These are phyloP conservation scores for sunflower (Helianthus annuus) DNA, from an alignment of 129 eudicot species.

Conservation along the genomic window HanXRQr2.0-SUNRISE NC_035437.2:160895254-160895753, in stretches of 20 bases:
- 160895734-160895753: not conserved
- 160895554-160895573: not conserved
- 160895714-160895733: not conserved
- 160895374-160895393: too few relatives aligned
- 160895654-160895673: constrained; percentile 25
- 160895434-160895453: not conserved
- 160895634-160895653: constrained; percentile 23
- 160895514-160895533: not conserved
- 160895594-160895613: not conserved
- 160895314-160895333: too few relatives aligned
- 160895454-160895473: not conserved
- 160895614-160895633: constrained; percentile 21
- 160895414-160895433: too few relatives aligned
- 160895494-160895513: too few relatives aligned
- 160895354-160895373: too few relatives aligned
- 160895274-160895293: too few relatives aligned
- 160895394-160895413: too few relatives aligned
- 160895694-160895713: not conserved
- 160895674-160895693: constrained; percentile 24
- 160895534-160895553: not conserved
- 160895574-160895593: not conserved
- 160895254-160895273: too few relatives aligned
- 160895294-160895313: too few relatives aligned
- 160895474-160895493: not conserved
- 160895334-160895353: too few relatives aligned